These are phyloP conservation scores for Glaciozyma antarctica DNA, from an alignment of 768 basidiomycete species.

Conservation along the genomic window DNA sequence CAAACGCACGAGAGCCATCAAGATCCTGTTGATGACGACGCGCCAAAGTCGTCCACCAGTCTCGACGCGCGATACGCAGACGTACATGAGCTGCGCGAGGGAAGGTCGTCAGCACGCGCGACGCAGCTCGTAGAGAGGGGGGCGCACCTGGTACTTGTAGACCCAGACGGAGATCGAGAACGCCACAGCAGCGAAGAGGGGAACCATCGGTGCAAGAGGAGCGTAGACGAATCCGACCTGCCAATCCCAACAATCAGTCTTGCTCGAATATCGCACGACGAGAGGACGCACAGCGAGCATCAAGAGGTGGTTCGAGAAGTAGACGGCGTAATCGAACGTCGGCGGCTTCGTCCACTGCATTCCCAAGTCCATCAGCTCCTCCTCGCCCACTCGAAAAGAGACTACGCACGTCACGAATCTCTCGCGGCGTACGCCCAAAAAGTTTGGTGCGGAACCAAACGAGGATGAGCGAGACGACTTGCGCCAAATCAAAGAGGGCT, in stretches of 20 bases:
- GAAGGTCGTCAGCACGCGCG: neutral
- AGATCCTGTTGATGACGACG: constrained; percentile 56
- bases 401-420: constrained; percentile 51
- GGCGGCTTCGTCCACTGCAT: constrained; percentile 75
- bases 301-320: constrained; percentile 45
- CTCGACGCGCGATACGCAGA: constrained; percentile 77
- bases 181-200: constrained; percentile 74
- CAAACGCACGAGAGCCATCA: constrained; percentile 54
- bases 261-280: neutral
- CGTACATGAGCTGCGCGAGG: constrained; percentile 73
- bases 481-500: constrained; percentile 87
- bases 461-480: constrained; percentile 71
- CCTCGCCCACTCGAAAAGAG: neutral
- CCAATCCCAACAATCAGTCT: constrained; percentile 47
- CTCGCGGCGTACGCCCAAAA: constrained; percentile 80
- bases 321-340: constrained; percentile 64
- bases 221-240: constrained; percentile 91
- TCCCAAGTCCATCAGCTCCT: neutral
- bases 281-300: constrained; percentile 18
- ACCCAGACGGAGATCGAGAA: constrained; percentile 46
- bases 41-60: constrained; percentile 58
- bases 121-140: constrained; percentile 15
- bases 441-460: constrained; percentile 74
- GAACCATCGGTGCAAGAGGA: constrained; percentile 83
- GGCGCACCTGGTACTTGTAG: constrained; percentile 84